A percentile compares a stretch with the other conserved stretches of the same genome.
phyloP scores from a whole-genome alignment of 1,284 basidiomycete species.

The Sanghuangporus baumii region DNA sequence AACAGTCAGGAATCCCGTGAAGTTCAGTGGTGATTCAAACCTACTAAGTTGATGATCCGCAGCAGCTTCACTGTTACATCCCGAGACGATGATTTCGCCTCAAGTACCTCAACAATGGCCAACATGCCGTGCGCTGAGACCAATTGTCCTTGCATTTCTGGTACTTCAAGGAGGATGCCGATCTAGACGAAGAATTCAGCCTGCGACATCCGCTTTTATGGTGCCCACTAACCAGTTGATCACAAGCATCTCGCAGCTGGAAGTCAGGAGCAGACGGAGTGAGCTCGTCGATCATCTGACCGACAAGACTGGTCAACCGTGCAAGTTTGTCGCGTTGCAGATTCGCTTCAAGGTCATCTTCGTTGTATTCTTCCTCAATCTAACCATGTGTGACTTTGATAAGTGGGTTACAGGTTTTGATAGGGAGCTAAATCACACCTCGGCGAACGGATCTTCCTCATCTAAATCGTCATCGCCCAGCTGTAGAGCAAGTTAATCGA shows the following conservation, averaged over 20 bases:
- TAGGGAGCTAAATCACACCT: slow-evolving; percentile 43
- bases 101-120: slow-evolving; percentile 88
- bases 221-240: slow-evolving; percentile 66
- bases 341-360: slow-evolving; percentile 86
- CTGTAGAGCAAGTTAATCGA: slow-evolving; percentile 31
- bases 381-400: slow-evolving; percentile 25
- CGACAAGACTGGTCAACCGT: slow-evolving; percentile 74
- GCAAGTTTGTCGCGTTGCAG: slow-evolving; percentile 88
- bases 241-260: slow-evolving; percentile 76
- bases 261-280: slow-evolving; percentile 76
- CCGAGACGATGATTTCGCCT: slow-evolving; percentile 68
- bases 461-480: slow-evolving; percentile 77
- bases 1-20: slow-evolving; percentile 1
- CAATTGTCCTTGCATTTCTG: slow-evolving; percentile 88
- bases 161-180: slow-evolving; percentile 70
- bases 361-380: slow-evolving; percentile 88
- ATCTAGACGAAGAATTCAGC: slow-evolving; percentile 41
- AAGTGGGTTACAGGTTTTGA: neutral
- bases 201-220: neutral
- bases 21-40: slow-evolving; percentile 21
- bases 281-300: slow-evolving; percentile 82
- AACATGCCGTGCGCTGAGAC: slow-evolving; percentile 93
- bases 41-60: slow-evolving; percentile 85
- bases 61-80: slow-evolving; percentile 83
- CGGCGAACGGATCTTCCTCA: slow-evolving; percentile 92